Evolutionary conservation across 23 red algal species (phyloP).

Genomic region (Gracilaria domingensis): DNA sequence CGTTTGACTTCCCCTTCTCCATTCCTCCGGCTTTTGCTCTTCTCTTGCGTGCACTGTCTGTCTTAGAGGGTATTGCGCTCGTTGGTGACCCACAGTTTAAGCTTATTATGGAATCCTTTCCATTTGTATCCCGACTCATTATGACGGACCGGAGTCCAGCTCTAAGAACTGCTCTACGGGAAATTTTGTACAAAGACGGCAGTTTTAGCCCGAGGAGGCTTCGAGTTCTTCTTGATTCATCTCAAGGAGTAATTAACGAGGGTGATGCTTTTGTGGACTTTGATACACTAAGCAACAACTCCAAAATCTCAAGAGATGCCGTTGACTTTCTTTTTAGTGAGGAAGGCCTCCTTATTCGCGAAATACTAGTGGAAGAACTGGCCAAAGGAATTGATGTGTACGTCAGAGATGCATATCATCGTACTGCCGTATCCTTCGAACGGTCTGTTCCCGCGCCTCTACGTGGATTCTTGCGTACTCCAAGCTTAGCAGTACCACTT

Average conservation of each 20-base stretch:
- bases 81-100: slow-evolving; percentile 89
- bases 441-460: slow-evolving; percentile 58
- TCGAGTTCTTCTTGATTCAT: slow-evolving; percentile 85
- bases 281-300: slow-evolving; percentile 76
- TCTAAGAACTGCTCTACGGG: slow-evolving; percentile 68
- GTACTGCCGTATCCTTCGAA: slow-evolving; percentile 35
- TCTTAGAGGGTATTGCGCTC: slow-evolving; percentile 97
- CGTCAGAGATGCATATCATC: slow-evolving; percentile 44
- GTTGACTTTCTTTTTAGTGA: slow-evolving; percentile 83
- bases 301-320: slow-evolving; percentile 55
- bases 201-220: slow-evolving; percentile 77
- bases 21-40: slow-evolving; percentile 95
- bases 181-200: slow-evolving; percentile 94
- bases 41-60: slow-evolving; percentile 87
- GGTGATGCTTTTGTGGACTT: slow-evolving; percentile 98
- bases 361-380: slow-evolving; percentile 85
- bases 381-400: slow-evolving; percentile 80
- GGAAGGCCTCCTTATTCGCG: slow-evolving; percentile 76
- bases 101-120: slow-evolving; percentile 93
- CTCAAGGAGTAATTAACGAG: slow-evolving; percentile 84
- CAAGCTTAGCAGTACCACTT: not conserved
- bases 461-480: not conserved
- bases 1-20: slow-evolving; percentile 95
- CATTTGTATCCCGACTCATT: slow-evolving; percentile 83
- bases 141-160: slow-evolving; percentile 78